These are phyloP conservation scores for Diddensiella transvaalensis DNA, from an alignment of 805 yeast genomes.

Conservation along the genomic window DNA sequence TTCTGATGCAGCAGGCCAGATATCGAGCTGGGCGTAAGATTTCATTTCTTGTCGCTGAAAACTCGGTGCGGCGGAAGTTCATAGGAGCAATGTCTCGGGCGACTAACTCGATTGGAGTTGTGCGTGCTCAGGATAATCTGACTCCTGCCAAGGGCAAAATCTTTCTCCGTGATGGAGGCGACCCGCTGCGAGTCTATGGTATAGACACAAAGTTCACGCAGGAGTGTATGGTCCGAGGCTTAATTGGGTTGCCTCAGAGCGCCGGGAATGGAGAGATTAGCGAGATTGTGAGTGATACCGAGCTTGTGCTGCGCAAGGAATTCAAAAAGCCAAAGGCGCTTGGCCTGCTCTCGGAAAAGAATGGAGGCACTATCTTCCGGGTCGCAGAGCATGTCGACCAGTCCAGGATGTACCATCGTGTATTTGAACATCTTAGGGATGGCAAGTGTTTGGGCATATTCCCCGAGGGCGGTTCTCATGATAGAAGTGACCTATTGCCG, in stretches of 20 bases:
- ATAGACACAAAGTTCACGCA: constrained; percentile 60
- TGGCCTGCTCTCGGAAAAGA: constrained; percentile 38
- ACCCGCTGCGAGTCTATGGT: constrained; percentile 56
- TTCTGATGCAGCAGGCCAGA: constrained; percentile 78
- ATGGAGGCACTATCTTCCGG: constrained; percentile 55
- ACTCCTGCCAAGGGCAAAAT: constrained; percentile 62
- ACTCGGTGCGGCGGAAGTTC: constrained; percentile 58
- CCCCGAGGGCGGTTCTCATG: constrained; percentile 99
- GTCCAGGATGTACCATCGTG: constrained; percentile 73
- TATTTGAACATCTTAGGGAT: constrained; percentile 75
- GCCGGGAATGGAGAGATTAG: constrained; percentile 72
- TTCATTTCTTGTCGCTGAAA: constrained; percentile 81
- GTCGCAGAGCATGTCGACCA: constrained; percentile 85
- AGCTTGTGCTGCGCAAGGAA: constrained; percentile 63
- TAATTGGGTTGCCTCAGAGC: constrained; percentile 72
- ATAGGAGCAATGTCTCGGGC: constrained; percentile 75
- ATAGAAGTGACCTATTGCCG: constrained; percentile 85
- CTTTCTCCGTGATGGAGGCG: constrained; percentile 31
- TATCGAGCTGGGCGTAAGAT: constrained; percentile 63
- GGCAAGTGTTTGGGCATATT: constrained; percentile 88
- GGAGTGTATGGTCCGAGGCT: constrained; percentile 61
- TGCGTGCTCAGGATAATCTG: constrained; percentile 86
- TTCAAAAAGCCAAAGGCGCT: constrained; percentile 52
- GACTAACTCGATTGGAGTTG: constrained; percentile 85
- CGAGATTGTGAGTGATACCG: constrained; percentile 68